These are phyloP conservation scores for Tieghemostelium lacteum DNA, from an alignment of 78 protist genomes.

Conservation along the genomic window DNA sequence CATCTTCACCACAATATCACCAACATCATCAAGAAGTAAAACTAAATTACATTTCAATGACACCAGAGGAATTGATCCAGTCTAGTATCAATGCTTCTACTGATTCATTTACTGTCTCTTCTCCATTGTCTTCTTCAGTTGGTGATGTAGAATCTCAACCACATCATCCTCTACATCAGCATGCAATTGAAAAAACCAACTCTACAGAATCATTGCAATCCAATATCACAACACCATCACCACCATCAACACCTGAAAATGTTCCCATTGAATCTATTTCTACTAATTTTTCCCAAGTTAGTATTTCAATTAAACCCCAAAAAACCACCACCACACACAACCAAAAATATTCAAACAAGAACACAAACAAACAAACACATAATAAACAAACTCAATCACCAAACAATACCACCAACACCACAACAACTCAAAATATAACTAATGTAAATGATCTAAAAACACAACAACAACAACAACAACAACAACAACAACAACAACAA, in stretches of 20 bases:
- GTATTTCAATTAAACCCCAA: neutral
- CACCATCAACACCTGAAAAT: constrained; percentile 14
- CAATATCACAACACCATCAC: neutral
- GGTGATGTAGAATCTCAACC: neutral
- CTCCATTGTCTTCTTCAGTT: neutral
- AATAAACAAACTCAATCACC: neutral
- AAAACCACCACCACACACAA: neutral
- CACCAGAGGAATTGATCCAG: constrained; percentile 31
- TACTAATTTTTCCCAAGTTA: neutral
- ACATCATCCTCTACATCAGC: neutral
- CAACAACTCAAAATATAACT: neutral
- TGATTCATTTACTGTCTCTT: neutral
- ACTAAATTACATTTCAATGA: constrained; percentile 37
- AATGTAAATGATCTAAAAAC: too few species aligned
- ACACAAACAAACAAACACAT: neutral
- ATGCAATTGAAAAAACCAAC: neutral
- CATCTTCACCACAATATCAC: neutral
- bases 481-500: neutral
- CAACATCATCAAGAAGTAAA: constrained; percentile 2
- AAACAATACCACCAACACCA: neutral
- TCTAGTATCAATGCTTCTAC: constrained; percentile 1
- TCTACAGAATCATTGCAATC: constrained; percentile 2
- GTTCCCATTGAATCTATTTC: constrained; percentile 11
- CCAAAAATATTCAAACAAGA: neutral
- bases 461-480: neutral